Conservation (phyloP, 331 rosid genomes). For the Spiraea crenata region DNA sequence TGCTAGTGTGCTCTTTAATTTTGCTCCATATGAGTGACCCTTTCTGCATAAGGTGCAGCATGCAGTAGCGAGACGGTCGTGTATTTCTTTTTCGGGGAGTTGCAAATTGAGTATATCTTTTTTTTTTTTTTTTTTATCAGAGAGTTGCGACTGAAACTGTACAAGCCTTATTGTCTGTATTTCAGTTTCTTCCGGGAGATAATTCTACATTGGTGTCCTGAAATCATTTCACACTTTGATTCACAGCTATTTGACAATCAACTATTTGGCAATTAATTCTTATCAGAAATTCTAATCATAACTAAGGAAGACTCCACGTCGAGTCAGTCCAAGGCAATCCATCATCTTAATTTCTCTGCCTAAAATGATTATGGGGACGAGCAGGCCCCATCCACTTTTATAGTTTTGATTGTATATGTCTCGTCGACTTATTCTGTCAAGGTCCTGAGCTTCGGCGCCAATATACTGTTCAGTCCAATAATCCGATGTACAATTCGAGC, state of each 20-base stretch:
- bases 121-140: no score
- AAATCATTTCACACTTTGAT: slow-evolving; percentile 9
- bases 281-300: background rate
- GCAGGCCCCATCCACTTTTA: slow-evolving; percentile 38
- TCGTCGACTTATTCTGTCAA: slow-evolving; percentile 21
- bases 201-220: background rate
- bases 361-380: slow-evolving; percentile 43
- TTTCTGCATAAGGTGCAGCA: background rate
- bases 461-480: no score
- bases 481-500: no score
- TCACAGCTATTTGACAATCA: background rate
- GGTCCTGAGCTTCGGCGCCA: no score
- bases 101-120: no score
- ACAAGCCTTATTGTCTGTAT: no score
- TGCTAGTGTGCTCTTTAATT: no score
- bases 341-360: slow-evolving; percentile 56
- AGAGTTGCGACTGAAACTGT: no score
- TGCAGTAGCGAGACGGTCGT: background rate
- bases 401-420: slow-evolving; percentile 26
- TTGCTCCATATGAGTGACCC: background rate
- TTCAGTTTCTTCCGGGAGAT: no score
- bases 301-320: slow-evolving; percentile 12
- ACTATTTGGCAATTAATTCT: background rate
- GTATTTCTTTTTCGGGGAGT: background rate
- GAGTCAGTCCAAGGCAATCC: slow-evolving; percentile 35